Base-by-base conservation (phyloP, 495 filamentous ascomycete species). In the Pseudomonodictys pantanalensis region DNA sequence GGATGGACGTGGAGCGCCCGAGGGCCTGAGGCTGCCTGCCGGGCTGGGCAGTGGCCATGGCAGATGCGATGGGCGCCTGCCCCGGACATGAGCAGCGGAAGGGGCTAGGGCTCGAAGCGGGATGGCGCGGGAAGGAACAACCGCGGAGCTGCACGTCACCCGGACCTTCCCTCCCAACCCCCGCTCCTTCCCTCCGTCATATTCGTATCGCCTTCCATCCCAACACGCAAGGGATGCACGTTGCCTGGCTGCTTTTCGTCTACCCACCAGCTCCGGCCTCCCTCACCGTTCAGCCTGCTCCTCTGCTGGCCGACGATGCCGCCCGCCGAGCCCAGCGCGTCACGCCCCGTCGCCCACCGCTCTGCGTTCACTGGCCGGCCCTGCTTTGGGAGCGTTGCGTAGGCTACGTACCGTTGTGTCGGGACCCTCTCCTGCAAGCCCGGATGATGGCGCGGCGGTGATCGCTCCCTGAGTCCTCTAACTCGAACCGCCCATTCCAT, bases 401-500 rank as follows among this genome's bases (percentile, higher is more conserved):
- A 63, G 58, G 4, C 38, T 3, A n/a, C 54, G 20, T 54, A 42
- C 64, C 64, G 39, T 23, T n/a, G 33, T 50, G 39, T 47, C 64
- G 64, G 64, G 63, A 17, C 35, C 32, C 50, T 35, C 8, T 28
- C 50, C 55, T 35, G 30, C 10, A 42, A 58, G 58, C 58, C 64
- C 64, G 64, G 59, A 55, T 59, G 47, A 67, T 59, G 64, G 64
- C 59, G 64, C 64, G 33, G 57, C 11, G 12, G 50, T 47, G 57
- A 17, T 52, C 48, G 48, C 35, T n/a, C 18, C 4, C 29, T 32
- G 24, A 38, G 20, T 25, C 7, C 6, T 41, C 57, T 53, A 54
- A 54, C 50, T 47, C 57, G 50, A 60, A 47, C 4, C 24, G 57
- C 49, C n/a, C n/a, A n/a, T n/a, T 3, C 18, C 49, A 12, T 57